phyloP scores from a whole-genome alignment of 768 basidiomycete genomes.

The Boletus patriciae region DNA sequence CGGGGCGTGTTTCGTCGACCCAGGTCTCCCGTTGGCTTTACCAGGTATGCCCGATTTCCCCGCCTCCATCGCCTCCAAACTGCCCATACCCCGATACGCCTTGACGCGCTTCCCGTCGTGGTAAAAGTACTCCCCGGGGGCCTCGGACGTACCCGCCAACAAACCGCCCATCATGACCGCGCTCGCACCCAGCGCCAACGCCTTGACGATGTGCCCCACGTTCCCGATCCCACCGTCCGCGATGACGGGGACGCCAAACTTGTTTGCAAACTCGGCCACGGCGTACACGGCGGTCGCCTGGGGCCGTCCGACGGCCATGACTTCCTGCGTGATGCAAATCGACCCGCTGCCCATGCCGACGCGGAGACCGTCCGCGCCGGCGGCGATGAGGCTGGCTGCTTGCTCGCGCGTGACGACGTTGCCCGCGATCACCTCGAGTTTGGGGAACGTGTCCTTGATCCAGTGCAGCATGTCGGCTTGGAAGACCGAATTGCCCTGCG shows the following conservation, averaged over 20 bases:
- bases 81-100: constrained; percentile 98
- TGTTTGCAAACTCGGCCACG: constrained; percentile 88
- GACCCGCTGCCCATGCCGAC: constrained; percentile 98
- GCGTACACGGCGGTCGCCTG: constrained; percentile 98
- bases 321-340: constrained; percentile 99
- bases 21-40: constrained; percentile 26
- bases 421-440: constrained; percentile 91
- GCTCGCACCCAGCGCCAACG: constrained; percentile 87
- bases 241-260: constrained; percentile 94
- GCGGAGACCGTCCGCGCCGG: constrained; percentile 93
- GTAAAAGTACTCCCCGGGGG: constrained; percentile 98
- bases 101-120: constrained; percentile 99
- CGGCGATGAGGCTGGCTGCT: constrained; percentile 88
- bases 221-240: constrained; percentile 96
- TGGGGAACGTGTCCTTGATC: constrained; percentile 85
- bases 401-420: constrained; percentile 99
- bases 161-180: constrained; percentile 99
- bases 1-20: constrained; percentile 46
- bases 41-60: constrained; percentile 45
- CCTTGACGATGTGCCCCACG: constrained; percentile 97
- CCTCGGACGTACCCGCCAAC: constrained; percentile 94
- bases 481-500: constrained; percentile 93
- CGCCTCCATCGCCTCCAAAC: constrained; percentile 90
- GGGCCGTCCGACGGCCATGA: constrained; percentile 98
- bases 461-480: constrained; percentile 94